Base-by-base conservation (phyloP, 441 rosid species). In the Euphorbia neoarborescens region DNA sequence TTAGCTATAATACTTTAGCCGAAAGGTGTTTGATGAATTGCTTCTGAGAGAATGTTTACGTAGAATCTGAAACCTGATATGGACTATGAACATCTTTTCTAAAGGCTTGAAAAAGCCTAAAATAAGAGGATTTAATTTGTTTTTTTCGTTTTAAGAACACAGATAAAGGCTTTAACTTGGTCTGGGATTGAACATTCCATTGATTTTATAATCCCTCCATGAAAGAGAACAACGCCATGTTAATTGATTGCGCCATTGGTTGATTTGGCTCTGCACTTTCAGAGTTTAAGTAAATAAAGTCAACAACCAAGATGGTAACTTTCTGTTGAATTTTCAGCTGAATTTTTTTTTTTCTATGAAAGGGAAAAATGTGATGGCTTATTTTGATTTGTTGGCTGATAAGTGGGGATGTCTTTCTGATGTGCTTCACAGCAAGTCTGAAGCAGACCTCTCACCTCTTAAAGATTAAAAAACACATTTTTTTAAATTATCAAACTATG, bases 401-500 rank as follows among this genome's bases (percentile, higher is more conserved):
- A 64, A 63, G 20, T 46, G 56, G 66, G 44, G 44, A 64, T 69
- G 75, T 73, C 44, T 66, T 53, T 38, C n/a, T 73, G 30, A n/a
- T 74, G 20, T 32, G 54, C 70, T 70, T 63, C 8, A 66, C 50
- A 28, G 48, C 64, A 73, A 70, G 48, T 69, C 40, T 70, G 75
- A 79, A 66, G 60, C 67, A 65, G 77, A 69, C 71, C 1, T 76
- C 48, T 63, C 14, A 69, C 71, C 1, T 76, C 48, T 63, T 14
- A 38, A 22, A 64, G 24, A 48, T 38, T 14, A 50, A 71, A 67
- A 35, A 57, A 67, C 48, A 62, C n/a, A 20, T n/a, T 32, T 70
- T n/a, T 38, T 57, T 25, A 12, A 60, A 42, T 37, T 53, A 30
- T 32, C 24, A 46, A 48, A 20, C 42, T 32, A 5, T 32, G 65